These are phyloP conservation scores for Grosmannia serpens DNA, from an alignment of 2,329 filamentous ascomycete species.

Conservation along the genomic window DNA sequence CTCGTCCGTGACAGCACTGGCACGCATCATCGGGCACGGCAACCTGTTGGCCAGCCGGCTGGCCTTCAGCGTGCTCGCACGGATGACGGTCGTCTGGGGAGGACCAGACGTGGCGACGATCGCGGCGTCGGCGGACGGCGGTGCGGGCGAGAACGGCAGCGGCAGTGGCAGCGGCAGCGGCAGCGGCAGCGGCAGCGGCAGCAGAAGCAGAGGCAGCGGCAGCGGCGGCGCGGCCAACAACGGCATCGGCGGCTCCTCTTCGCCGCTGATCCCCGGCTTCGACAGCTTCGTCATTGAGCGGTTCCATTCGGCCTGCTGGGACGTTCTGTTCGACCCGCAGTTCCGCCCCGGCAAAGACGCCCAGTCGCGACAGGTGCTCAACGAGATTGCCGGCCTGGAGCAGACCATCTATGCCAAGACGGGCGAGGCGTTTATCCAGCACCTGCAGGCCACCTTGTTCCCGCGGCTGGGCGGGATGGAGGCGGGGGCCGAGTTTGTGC, in stretches of 20 bases:
- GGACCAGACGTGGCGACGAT: conserved; percentile 63
- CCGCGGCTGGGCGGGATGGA: conserved; percentile 46
- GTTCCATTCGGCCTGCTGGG: conserved; percentile 86
- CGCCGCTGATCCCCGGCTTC: conserved; percentile 68
- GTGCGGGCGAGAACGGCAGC: conserved; percentile 29
- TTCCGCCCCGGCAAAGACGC: conserved; percentile 76
- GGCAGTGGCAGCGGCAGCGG: not conserved
- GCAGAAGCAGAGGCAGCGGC: not conserved
- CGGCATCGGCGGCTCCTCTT: conserved; percentile 23
- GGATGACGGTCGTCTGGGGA: conserved; percentile 83
- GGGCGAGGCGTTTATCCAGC: conserved; percentile 65
- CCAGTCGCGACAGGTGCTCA: conserved; percentile 76
- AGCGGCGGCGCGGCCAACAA: not conserved
- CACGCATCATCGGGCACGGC: conserved; percentile 57
- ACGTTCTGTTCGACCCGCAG: conserved; percentile 62
- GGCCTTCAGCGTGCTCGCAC: conserved; percentile 69
- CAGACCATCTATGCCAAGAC: conserved; percentile 86
- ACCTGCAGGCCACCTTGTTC: conserved; percentile 54
- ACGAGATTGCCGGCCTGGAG: conserved; percentile 78
- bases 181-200: conserved; percentile 10
- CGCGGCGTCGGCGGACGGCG: conserved; percentile 29
- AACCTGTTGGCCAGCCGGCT: conserved; percentile 53
- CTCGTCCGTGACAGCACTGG: conserved; percentile 71
- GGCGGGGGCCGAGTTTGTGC: conserved; percentile 48
- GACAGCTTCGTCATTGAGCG: conserved; percentile 80